Percentiles rank a stretch among this genome's conserved stretches.
phyloP scores from a whole-genome alignment of 768 basidiomycete genomes.

The Pleurotus djamor region DNA sequence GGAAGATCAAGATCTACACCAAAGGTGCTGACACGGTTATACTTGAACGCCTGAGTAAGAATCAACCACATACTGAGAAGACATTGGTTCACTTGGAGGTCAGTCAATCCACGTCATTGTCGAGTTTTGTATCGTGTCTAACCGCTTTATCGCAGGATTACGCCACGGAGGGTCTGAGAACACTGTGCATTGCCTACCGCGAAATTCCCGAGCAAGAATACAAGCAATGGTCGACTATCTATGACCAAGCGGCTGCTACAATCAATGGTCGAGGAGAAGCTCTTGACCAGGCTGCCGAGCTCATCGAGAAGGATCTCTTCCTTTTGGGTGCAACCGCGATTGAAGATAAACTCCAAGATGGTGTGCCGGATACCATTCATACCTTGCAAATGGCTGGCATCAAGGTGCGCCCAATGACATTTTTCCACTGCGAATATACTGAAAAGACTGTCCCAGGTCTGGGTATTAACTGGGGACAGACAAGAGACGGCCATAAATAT shows the following conservation, averaged over 20 bases:
- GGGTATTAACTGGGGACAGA: slow-evolving; percentile 97
- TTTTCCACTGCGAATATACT: not conserved
- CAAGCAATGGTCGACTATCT: slow-evolving; percentile 81
- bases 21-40: slow-evolving; percentile 99
- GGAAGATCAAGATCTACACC: slow-evolving; percentile 91
- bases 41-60: slow-evolving; percentile 84
- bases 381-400: slow-evolving; percentile 98
- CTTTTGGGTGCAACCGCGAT: slow-evolving; percentile 96
- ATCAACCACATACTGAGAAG: slow-evolving; percentile 81
- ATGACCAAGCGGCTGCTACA: slow-evolving; percentile 91
- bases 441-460: slow-evolving; percentile 53
- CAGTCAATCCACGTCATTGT: slow-evolving; percentile 10
- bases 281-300: slow-evolving; percentile 89
- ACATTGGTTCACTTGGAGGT: slow-evolving; percentile 93
- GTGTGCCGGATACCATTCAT: slow-evolving; percentile 97
- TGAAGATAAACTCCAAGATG: slow-evolving; percentile 98
- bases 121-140: not conserved
- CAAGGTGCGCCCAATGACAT: slow-evolving; percentile 45
- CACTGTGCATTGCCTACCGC: slow-evolving; percentile 93
- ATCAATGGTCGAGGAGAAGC: slow-evolving; percentile 95
- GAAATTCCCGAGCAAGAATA: slow-evolving; percentile 94
- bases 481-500: slow-evolving; percentile 99
- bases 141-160: slow-evolving; percentile 61
- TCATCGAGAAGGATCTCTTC: slow-evolving; percentile 93
- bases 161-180: slow-evolving; percentile 94